Conservation (phyloP, 179 eudicot genomes). For the Actinidia polygama region DNA sequence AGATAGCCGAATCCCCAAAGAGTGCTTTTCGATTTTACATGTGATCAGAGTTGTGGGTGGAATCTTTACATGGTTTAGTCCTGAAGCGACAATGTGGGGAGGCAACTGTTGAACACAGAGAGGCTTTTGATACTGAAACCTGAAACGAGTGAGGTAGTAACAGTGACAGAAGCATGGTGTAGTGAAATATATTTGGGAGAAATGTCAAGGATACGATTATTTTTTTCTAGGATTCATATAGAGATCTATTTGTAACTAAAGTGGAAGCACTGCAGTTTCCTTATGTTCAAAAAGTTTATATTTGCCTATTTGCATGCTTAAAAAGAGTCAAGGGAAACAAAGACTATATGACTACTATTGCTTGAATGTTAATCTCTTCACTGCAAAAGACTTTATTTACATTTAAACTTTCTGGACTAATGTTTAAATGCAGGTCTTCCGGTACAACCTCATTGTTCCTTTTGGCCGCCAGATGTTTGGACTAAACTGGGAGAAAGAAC, state of each 20-base stretch:
- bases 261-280: too few relatives aligned
- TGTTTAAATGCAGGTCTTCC: slow-evolving; percentile 60
- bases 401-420: neutral
- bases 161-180: neutral
- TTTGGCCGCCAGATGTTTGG: slow-evolving; percentile 93
- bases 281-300: too few relatives aligned
- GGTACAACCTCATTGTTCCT: slow-evolving; percentile 85
- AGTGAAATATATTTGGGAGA: too few relatives aligned
- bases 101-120: too few relatives aligned
- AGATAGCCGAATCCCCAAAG: neutral
- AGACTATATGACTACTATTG: neutral
- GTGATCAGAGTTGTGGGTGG: too few relatives aligned
- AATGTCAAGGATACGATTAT: too few relatives aligned
- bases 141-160: neutral
- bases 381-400: neutral
- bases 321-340: neutral
- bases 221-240: too few relatives aligned
- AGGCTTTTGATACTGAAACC: neutral
- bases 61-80: neutral
- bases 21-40: neutral
- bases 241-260: too few relatives aligned
- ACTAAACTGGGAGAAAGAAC: slow-evolving; percentile 88
- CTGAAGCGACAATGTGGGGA: too few relatives aligned
- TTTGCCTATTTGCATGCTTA: neutral
- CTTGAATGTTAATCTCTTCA: neutral